These are phyloP conservation scores for Phytophthora hybrid DNA, from an alignment of 352 stramenopile genomes.

Conservation along the genomic window DNA sequence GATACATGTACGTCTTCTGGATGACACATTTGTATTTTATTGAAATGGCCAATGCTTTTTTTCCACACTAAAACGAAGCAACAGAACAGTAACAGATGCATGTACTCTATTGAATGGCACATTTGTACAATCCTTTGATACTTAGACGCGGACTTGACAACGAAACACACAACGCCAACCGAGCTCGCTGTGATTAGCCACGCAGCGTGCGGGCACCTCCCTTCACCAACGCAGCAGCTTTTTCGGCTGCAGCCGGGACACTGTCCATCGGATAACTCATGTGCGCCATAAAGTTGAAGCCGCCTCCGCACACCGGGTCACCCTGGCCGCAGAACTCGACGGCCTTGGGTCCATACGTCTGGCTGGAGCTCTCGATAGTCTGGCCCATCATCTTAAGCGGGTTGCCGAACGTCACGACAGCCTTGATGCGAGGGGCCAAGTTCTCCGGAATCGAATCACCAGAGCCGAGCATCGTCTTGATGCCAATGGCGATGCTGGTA, in stretches of 20 bases:
- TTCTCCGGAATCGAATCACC: slow-evolving; percentile 37
- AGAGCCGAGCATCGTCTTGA: slow-evolving; percentile 35
- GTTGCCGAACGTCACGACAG: slow-evolving; percentile 50
- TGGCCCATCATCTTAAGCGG: slow-evolving; percentile 41
- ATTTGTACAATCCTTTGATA: background rate
- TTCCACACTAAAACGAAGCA: too few species aligned
- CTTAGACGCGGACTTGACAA: background rate
- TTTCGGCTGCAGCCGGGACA: slow-evolving; percentile 29
- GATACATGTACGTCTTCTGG: too few species aligned
- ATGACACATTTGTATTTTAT: too few species aligned
- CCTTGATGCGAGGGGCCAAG: slow-evolving; percentile 26
- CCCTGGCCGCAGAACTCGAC: slow-evolving; percentile 45
- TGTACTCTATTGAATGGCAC: background rate
- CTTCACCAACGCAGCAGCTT: slow-evolving; percentile 34
- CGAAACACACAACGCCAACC: background rate
- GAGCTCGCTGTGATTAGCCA: background rate
- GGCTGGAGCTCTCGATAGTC: slow-evolving; percentile 38
- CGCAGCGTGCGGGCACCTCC: background rate
- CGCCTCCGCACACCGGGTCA: slow-evolving; percentile 41
- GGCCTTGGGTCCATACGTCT: slow-evolving; percentile 37
- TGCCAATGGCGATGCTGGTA: slow-evolving; percentile 43
- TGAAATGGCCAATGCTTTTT: too few species aligned
- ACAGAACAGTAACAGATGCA: background rate
- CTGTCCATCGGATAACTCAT: slow-evolving; percentile 42
- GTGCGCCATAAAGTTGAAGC: slow-evolving; percentile 43